A percentile compares a stretch with the other conserved stretches of the same genome.
Conservation (phyloP, 2,329 filamentous ascomycete species). For the Arachnomyces sp. region DNA sequence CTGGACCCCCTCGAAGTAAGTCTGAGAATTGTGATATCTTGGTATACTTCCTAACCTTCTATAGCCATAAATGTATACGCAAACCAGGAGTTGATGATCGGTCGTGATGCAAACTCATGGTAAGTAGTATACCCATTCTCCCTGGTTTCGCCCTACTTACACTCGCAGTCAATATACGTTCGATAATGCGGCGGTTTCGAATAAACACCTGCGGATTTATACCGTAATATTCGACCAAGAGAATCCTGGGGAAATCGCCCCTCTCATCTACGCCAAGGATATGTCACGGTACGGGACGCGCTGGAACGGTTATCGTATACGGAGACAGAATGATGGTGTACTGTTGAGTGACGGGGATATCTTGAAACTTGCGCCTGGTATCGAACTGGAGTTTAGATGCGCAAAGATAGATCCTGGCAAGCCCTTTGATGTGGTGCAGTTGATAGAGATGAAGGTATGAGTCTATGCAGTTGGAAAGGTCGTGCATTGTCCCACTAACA, state of each 20-base stretch:
- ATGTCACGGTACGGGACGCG: conserved; percentile 34
- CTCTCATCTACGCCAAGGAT: conserved; percentile 39
- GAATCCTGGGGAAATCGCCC: conserved; percentile 27
- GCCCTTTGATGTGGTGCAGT: conserved; percentile 22
- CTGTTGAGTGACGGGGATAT: conserved; percentile 34
- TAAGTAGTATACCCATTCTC: background rate
- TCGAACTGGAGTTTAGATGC: conserved; percentile 17
- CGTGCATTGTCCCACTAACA: background rate
- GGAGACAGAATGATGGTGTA: conserved; percentile 24
- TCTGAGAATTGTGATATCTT: background rate
- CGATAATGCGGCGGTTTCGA: conserved; percentile 30
- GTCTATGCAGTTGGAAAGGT: background rate
- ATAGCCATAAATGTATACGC: conserved; percentile 10
- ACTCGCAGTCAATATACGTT: conserved; percentile 22
- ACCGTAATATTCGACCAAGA: conserved; percentile 35
- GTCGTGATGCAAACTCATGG: conserved; percentile 11
- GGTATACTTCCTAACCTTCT: background rate
- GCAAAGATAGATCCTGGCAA: conserved; percentile 4
- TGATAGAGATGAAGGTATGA: conserved; percentile 28
- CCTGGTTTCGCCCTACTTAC: background rate
- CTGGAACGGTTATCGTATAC: conserved; percentile 33
- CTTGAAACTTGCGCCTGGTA: conserved; percentile 19
- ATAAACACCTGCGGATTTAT: conserved; percentile 37
- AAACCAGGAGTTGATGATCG: conserved; percentile 11
- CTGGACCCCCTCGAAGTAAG: conserved; percentile 1